These are phyloP conservation scores for Helicostylum pulchrum DNA, from an alignment of 192 early-diverging fungal species.

Conservation along the genomic window DNA sequence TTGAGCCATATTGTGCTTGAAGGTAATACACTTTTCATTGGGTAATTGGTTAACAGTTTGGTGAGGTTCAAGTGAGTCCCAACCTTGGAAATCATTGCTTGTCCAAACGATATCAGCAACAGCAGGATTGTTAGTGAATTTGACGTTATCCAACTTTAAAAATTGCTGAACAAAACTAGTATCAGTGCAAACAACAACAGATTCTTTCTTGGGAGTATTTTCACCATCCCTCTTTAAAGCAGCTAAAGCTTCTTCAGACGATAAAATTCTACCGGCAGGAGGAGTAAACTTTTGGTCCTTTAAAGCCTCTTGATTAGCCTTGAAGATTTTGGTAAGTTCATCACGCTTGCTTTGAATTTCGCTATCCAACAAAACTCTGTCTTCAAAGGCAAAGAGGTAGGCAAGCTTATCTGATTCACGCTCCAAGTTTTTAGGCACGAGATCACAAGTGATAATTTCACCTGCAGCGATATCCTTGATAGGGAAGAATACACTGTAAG, in stretches of 20 bases:
- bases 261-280: not conserved
- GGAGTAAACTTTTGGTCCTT: not conserved
- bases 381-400: conserved; percentile 48
- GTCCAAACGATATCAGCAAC: conserved; percentile 46
- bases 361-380: conserved; percentile 35
- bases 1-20: conserved; percentile 40
- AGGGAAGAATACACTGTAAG: conserved; percentile 66
- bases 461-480: conserved; percentile 49
- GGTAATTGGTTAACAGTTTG: conserved; percentile 46
- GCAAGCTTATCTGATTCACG: conserved; percentile 45
- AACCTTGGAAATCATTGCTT: conserved; percentile 41
- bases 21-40: conserved; percentile 44
- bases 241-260: not conserved
- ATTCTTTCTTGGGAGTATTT: not conserved
- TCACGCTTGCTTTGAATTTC: not conserved
- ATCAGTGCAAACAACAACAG: conserved; percentile 34
- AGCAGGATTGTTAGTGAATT: conserved; percentile 32
- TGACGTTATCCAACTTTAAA: conserved; percentile 38
- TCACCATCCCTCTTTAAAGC: conserved; percentile 9
- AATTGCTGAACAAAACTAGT: conserved; percentile 42
- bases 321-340: conserved; percentile 2
- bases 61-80: conserved; percentile 34
- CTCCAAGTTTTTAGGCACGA: conserved; percentile 55
- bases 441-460: conserved; percentile 53
- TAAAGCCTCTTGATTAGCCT: not conserved